Conservation (phyloP, 2,329 filamentous ascomycete genomes). For the Cladosporium colombiae region DNA sequence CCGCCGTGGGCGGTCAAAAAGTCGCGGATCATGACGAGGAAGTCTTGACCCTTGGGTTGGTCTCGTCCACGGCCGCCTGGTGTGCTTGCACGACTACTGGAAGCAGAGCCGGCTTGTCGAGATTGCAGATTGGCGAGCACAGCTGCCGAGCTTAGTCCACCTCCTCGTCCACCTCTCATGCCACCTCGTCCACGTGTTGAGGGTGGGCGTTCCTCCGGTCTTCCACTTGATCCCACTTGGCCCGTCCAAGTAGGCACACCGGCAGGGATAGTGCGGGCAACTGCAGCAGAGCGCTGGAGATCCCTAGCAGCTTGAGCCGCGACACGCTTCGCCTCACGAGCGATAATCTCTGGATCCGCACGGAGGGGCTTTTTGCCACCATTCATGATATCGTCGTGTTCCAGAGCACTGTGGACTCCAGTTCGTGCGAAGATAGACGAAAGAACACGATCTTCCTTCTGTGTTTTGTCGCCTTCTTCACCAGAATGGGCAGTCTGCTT, state of each 20-base stretch:
- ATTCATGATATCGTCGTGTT: slow-evolving; percentile 89
- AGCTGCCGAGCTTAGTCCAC: slow-evolving; percentile 42
- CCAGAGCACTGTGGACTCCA: slow-evolving; percentile 84
- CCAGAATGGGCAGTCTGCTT: slow-evolving; percentile 20
- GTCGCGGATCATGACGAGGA: slow-evolving; percentile 63
- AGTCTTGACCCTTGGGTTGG: slow-evolving; percentile 44
- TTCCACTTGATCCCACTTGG: slow-evolving; percentile 73
- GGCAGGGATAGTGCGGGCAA: slow-evolving; percentile 71
- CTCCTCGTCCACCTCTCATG: slow-evolving; percentile 36
- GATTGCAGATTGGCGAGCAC: slow-evolving; percentile 47
- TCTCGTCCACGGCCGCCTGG: slow-evolving; percentile 15
- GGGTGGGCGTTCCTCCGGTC: slow-evolving; percentile 59
- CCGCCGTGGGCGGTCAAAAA: slow-evolving; percentile 80
- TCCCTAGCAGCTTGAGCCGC: slow-evolving; percentile 76
- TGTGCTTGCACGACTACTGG: slow-evolving; percentile 31
- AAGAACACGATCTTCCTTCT: slow-evolving; percentile 73
- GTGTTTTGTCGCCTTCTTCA: slow-evolving; percentile 28
- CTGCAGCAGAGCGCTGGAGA: slow-evolving; percentile 70
- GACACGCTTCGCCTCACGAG: slow-evolving; percentile 76
- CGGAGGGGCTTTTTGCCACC: slow-evolving; percentile 66
- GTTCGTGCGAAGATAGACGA: slow-evolving; percentile 85
- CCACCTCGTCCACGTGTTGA: slow-evolving; percentile 47
- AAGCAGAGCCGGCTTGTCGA: slow-evolving; percentile 40
- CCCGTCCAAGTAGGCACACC: slow-evolving; percentile 95
- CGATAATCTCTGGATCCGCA: slow-evolving; percentile 76